Conservation (phyloP, 345 rosid species). For the Mercurialis annua region DNA sequence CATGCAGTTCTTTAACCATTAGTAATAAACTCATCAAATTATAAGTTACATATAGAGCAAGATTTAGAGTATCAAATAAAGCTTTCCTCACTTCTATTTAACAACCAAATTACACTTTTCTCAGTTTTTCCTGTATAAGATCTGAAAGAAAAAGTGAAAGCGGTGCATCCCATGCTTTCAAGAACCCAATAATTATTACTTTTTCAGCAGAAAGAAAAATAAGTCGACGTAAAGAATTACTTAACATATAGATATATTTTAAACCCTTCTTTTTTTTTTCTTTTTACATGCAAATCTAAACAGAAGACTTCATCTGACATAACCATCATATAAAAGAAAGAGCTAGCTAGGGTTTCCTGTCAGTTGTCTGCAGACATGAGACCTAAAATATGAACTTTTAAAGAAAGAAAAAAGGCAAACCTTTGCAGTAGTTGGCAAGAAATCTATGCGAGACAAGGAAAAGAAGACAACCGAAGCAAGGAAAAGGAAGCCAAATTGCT, state of each 20-base stretch:
- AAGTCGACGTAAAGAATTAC: not conserved
- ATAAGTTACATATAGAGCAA: no score
- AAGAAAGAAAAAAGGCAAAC: conserved; percentile 28
- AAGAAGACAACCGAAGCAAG: conserved; percentile 34
- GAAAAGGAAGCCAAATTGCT: conserved; percentile 38
- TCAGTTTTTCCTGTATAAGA: no score
- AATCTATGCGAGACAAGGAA: conserved; percentile 35
- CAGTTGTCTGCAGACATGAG: not conserved
- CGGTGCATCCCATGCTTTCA: conserved; percentile 5
- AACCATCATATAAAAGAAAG: not conserved
- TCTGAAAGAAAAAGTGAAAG: not conserved
- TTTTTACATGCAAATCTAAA: conserved; percentile 1
- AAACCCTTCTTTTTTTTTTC: not conserved
- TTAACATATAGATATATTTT: not conserved
- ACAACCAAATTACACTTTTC: no score
- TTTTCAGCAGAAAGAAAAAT: not conserved
- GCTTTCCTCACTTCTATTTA: no score
- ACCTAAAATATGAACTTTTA: not conserved
- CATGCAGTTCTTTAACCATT: no score
- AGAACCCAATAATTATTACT: not conserved
- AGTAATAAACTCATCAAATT: no score
- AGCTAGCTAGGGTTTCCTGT: not conserved
- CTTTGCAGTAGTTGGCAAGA: conserved; percentile 34
- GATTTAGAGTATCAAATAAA: no score
- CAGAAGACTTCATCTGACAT: not conserved